Base-by-base conservation (phyloP, 1,284 basidiomycete species). In the Cryptococcus sp. region DNA sequence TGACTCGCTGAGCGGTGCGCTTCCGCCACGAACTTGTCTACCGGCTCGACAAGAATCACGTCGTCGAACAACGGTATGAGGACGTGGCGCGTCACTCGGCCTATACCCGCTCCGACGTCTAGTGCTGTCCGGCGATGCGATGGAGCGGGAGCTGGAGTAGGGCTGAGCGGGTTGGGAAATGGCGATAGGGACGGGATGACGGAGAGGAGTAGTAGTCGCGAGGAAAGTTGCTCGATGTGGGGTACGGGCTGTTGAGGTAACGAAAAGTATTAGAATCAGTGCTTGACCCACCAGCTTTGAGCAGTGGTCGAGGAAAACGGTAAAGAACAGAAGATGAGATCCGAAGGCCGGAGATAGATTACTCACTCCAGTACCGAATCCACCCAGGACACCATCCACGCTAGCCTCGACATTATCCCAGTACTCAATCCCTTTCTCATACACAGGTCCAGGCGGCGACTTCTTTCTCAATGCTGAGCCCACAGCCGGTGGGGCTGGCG, bases 41-140 rank as follows among this genome's bases (percentile, higher is more conserved):
- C 90, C 2, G 93, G 93, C 74, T 97, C 93, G 57, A 93, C 84
- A 41, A 95, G 83, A 44, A 93, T 86, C 44, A 96, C 89, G 69
- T 92, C 88, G 35, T 87, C 84, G 61, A 93, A 84, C 50, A 96
- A 85, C 67, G 88, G 88, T 5, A 96, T 84, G 11, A 97, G 85
- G 13, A 92, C 89, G 61, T 89, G 87, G 5, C 85, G 82, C 0
- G 92, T 94, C 35, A 95, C 92, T 54, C 94, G 86, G 8, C 94
- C 93, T 50, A 97, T 88, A 3, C 93, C 93, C 17, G 92, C 78
- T 23, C 83, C 93, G 53, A 93, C 90, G 69, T 97, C 94, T 16
- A 97, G 83, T 0, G 89, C 91, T 39, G 90, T 85, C 39, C 81
- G 84, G 52, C 88, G 80, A 56, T 5, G 56, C 27, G 4, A 15